Percentiles rank a stretch among this genome's conserved stretches.
These are phyloP conservation scores for Hericium rajendrae DNA, from an alignment of 768 basidiomycete genomes.

Conservation along the genomic window DNA sequence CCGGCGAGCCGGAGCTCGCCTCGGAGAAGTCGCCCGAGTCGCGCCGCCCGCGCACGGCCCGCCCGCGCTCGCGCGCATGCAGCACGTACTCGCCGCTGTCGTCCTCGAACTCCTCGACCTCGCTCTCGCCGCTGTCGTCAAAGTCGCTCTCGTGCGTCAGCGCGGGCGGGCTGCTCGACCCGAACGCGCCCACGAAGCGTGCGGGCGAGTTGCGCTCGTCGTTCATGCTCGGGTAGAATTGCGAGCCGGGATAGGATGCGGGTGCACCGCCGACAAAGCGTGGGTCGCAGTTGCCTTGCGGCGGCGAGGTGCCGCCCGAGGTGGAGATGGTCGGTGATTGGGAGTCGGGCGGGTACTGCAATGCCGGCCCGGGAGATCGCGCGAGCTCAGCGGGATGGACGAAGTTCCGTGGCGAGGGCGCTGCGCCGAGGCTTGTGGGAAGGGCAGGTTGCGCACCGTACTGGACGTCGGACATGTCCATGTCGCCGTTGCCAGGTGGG, in stretches of 20 bases:
- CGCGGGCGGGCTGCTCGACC: slow-evolving; percentile 13
- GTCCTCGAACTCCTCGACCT: slow-evolving; percentile 6
- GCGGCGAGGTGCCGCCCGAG: not conserved
- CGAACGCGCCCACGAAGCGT: slow-evolving; percentile 4
- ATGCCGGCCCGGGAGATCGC: not conserved
- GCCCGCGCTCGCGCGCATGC: not conserved
- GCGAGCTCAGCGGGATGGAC: not conserved
- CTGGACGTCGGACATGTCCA: not conserved
- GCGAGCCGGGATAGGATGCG: not conserved
- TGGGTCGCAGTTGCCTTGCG: not conserved
- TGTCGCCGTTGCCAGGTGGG: not conserved
- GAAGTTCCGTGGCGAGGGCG: not conserved
- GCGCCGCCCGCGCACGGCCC: slow-evolving; percentile 9
- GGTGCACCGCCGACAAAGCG: not conserved
- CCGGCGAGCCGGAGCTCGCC: slow-evolving; percentile 8
- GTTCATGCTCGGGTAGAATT: not conserved
- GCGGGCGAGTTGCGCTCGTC: not conserved
- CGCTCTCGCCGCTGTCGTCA: slow-evolving; percentile 12
- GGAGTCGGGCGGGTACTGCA: not conserved
- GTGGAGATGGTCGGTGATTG: not conserved
- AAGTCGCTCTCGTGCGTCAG: slow-evolving; percentile 10
- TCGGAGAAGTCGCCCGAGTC: slow-evolving; percentile 7
- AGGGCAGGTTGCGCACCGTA: not conserved
- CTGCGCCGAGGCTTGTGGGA: not conserved
- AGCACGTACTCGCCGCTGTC: slow-evolving; percentile 11